phyloP scores from a whole-genome alignment of 208 protist species.

The Trypanosoma lewisi region DNA sequence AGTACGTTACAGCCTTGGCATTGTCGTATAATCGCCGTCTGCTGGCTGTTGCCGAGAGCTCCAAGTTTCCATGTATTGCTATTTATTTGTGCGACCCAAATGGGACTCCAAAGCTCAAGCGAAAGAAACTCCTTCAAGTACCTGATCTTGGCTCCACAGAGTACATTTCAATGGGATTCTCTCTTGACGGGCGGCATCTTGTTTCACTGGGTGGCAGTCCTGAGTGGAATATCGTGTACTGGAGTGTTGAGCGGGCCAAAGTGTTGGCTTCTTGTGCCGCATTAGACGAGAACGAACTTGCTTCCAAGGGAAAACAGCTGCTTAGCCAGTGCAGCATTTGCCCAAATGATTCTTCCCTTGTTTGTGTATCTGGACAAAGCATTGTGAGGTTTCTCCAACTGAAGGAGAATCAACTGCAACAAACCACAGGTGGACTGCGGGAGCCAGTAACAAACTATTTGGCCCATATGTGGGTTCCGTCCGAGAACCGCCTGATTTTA shows the following conservation, averaged over 20 bases:
- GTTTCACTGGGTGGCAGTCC: conserved; percentile 87
- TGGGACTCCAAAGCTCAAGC: conserved; percentile 72
- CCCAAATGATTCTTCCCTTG: conserved; percentile 78
- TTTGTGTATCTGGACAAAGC: conserved; percentile 92
- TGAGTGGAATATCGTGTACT: conserved; percentile 93
- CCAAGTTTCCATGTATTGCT: conserved; percentile 72
- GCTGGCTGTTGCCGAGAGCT: conserved; percentile 93
- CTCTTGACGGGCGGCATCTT: conserved; percentile 84
- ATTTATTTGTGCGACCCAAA: conserved; percentile 91
- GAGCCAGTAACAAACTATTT: conserved; percentile 88
- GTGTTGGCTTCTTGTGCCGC: conserved; percentile 66
- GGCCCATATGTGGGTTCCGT: conserved; percentile 90
- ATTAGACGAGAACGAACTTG: conserved; percentile 41
- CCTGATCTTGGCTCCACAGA: conserved; percentile 79
- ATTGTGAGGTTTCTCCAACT: conserved; percentile 89
- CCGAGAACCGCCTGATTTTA: conserved; percentile 86
- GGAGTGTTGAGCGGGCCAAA: conserved; percentile 90
- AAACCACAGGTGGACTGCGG: conserved; percentile 50
- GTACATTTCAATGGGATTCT: conserved; percentile 92
- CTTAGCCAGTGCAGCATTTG: conserved; percentile 92
- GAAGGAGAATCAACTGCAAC: conserved; percentile 75
- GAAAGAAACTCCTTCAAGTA: conserved; percentile 81
- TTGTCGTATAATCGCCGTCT: conserved; percentile 89
- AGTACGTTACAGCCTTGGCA: conserved; percentile 90
- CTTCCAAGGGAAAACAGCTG: conserved; percentile 42